Percentiles rank a stretch among this genome's conserved stretches.
Evolutionary conservation across 768 basidiomycete species (phyloP).

Genomic region (Russula abietina): DNA sequence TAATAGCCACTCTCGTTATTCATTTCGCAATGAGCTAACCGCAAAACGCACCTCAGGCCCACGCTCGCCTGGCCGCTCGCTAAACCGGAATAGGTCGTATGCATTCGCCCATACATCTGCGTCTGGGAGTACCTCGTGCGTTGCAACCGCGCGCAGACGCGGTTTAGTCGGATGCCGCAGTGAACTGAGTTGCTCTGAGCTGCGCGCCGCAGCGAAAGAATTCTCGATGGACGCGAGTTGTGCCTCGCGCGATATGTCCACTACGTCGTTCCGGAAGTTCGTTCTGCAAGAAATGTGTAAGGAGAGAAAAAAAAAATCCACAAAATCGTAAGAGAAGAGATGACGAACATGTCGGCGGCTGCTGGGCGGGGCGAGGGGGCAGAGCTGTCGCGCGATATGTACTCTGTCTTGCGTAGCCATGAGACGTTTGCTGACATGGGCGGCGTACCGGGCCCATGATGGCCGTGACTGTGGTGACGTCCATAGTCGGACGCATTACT

Average conservation of each 20-base stretch:
- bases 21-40: not conserved
- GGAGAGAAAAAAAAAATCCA: too few relatives aligned
- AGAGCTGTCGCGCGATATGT: slow-evolving; percentile 63
- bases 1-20: not conserved
- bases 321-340: not conserved
- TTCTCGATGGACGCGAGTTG: slow-evolving; percentile 76
- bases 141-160: slow-evolving; percentile 66
- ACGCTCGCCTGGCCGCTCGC: slow-evolving; percentile 80
- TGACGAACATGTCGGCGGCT: slow-evolving; percentile 51
- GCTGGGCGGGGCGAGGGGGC: slow-evolving; percentile 34
- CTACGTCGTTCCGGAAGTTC: slow-evolving; percentile 34
- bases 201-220: slow-evolving; percentile 61
- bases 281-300: slow-evolving; percentile 35
- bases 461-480: slow-evolving; percentile 32
- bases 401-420: slow-evolving; percentile 92
- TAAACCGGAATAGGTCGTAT: slow-evolving; percentile 82
- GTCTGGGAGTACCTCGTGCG: slow-evolving; percentile 80
- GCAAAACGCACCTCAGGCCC: slow-evolving; percentile 49
- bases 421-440: slow-evolving; percentile 60
- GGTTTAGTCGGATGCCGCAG: slow-evolving; percentile 79
- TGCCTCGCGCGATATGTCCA: slow-evolving; percentile 69
- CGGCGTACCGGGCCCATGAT: slow-evolving; percentile 36
- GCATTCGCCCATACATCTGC: slow-evolving; percentile 84
- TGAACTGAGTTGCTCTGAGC: slow-evolving; percentile 49
- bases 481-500: slow-evolving; percentile 39